Conservation (phyloP, 2,329 filamentous ascomycete species). For the Alternaria tenuissima region DNA sequence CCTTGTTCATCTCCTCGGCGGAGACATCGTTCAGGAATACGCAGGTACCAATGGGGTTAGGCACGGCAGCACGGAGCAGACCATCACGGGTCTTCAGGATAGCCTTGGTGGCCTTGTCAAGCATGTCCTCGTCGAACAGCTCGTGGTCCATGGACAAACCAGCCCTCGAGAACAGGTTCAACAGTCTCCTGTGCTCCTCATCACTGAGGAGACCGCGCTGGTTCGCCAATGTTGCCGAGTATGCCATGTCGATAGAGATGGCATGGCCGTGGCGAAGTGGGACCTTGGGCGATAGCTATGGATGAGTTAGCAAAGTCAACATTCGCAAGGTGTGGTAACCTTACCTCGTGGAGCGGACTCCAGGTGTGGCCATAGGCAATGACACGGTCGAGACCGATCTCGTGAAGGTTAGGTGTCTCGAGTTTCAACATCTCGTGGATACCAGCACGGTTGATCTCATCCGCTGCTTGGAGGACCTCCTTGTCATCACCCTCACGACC, state of each 20-base stretch:
- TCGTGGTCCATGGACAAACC: slow-evolving; percentile 76
- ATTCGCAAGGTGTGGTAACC: not conserved
- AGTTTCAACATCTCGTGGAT: slow-evolving; percentile 78
- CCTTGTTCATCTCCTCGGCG: slow-evolving; percentile 67
- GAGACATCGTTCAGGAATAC: slow-evolving; percentile 74
- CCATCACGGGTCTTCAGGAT: slow-evolving; percentile 77
- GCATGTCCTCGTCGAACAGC: slow-evolving; percentile 70
- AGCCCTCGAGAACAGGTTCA: slow-evolving; percentile 74
- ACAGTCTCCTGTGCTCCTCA: slow-evolving; percentile 67
- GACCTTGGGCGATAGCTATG: slow-evolving; percentile 69
- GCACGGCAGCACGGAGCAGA: slow-evolving; percentile 72
- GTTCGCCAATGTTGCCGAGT: slow-evolving; percentile 73
- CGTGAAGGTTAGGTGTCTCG: slow-evolving; percentile 76
- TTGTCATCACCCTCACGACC: slow-evolving; percentile 67
- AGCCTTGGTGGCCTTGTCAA: slow-evolving; percentile 71
- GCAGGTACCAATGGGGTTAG: slow-evolving; percentile 71
- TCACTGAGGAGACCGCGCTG: slow-evolving; percentile 67
- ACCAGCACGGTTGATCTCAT: slow-evolving; percentile 72
- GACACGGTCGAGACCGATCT: slow-evolving; percentile 75
- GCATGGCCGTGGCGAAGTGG: slow-evolving; percentile 77
- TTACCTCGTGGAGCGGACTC: slow-evolving; percentile 70
- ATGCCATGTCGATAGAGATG: slow-evolving; percentile 80
- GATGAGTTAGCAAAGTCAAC: slow-evolving; percentile 15
- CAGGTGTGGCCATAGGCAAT: slow-evolving; percentile 80
- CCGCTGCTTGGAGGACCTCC: slow-evolving; percentile 68